These are phyloP conservation scores for Trichoderma sp. DNA, from an alignment of 2,329 filamentous ascomycete genomes.

Conservation along the genomic window DNA sequence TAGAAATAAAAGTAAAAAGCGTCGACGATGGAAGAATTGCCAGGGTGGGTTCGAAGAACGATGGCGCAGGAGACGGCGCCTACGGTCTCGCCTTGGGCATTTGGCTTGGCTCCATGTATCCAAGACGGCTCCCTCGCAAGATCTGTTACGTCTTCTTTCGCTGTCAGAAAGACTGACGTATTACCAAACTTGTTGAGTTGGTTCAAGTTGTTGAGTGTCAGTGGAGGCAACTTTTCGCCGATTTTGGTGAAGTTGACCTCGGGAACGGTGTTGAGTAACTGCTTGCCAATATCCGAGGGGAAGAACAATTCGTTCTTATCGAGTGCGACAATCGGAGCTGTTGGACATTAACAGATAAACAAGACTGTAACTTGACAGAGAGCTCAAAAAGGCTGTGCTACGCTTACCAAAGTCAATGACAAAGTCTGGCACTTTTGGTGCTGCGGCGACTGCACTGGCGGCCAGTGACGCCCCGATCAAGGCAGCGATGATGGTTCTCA, in stretches of 20 bases:
- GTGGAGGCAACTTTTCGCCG: neutral
- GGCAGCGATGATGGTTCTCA: neutral
- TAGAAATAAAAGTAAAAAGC: constrained; percentile 16
- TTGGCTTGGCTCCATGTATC: constrained; percentile 10
- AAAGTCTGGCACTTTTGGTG: constrained; percentile 2
- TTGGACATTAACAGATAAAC: neutral
- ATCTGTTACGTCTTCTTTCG: constrained; percentile 4
- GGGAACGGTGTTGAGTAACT: constrained; percentile 8
- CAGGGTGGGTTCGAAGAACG: neutral
- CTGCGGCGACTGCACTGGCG: neutral
- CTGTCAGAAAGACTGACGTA: constrained; percentile 1
- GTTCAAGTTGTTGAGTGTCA: constrained; percentile 16
- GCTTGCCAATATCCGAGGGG: constrained; percentile 1
- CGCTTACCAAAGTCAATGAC: constrained; percentile 10
- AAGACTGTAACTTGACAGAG: neutral
- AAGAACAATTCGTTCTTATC: constrained; percentile 6
- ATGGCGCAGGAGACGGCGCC: constrained; percentile 5
- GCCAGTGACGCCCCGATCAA: neutral
- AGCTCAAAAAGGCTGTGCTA: neutral
- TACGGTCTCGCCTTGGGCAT: constrained; percentile 6
- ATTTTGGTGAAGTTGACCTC: constrained; percentile 12
- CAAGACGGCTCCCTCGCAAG: constrained; percentile 4
- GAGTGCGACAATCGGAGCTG: constrained; percentile 14
- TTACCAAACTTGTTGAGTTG: constrained; percentile 20
- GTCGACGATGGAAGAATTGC: neutral